Evolutionary conservation across 805 yeast genomes (phyloP).

Genomic region (Komagataella pseudopastoris): DNA sequence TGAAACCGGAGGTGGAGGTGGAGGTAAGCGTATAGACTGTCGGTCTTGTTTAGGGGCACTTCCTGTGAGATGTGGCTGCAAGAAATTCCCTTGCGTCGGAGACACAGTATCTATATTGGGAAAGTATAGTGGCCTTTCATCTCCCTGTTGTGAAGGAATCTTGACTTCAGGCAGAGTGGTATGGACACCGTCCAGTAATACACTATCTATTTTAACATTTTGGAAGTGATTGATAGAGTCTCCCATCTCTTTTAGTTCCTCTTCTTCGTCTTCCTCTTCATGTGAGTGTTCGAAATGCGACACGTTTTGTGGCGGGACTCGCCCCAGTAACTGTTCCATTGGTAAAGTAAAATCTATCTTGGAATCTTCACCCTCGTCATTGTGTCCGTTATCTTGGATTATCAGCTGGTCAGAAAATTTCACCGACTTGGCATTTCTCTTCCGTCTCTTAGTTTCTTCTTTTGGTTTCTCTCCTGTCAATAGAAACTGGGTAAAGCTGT

Average conservation of each 20-base stretch:
- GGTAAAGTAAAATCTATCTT: slow-evolving; percentile 51
- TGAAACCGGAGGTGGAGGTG: slow-evolving; percentile 2
- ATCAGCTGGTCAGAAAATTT: slow-evolving; percentile 60
- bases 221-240: slow-evolving; percentile 64
- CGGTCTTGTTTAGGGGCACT: slow-evolving; percentile 36
- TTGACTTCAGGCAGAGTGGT: slow-evolving; percentile 27
- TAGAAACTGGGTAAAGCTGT: slow-evolving; percentile 72
- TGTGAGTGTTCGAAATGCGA: slow-evolving; percentile 6
- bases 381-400: slow-evolving; percentile 20
- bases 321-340: slow-evolving; percentile 58
- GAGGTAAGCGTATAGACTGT: slow-evolving; percentile 6
- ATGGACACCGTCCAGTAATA: slow-evolving; percentile 58
- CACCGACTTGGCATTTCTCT: slow-evolving; percentile 41
- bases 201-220: slow-evolving; percentile 69
- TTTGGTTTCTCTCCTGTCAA: slow-evolving; percentile 68
- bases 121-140: neutral
- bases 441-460: slow-evolving; percentile 22
- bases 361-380: slow-evolving; percentile 4
- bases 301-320: slow-evolving; percentile 18
- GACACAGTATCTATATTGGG: neutral
- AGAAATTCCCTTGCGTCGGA: neutral
- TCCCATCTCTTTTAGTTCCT: slow-evolving; percentile 60
- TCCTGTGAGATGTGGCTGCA: slow-evolving; percentile 32
- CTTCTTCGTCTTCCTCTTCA: slow-evolving; percentile 50
- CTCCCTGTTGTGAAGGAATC: neutral